Conservation (phyloP, 345 rosid species). For the Noccaea caerulescens region DNA sequence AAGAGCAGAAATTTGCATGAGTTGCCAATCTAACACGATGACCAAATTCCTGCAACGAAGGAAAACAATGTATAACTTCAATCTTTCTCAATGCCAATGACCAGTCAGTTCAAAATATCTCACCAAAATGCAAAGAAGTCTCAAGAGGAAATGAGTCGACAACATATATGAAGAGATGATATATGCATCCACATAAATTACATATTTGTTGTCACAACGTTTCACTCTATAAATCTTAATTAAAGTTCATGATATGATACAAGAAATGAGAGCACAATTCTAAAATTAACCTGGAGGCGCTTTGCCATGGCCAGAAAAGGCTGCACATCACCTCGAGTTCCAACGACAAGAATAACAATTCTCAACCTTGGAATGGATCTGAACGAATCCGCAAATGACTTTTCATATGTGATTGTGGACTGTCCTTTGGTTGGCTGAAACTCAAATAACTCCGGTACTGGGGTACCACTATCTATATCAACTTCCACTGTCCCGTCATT, state of each 20-base stretch:
- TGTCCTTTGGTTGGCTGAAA: conserved; percentile 60
- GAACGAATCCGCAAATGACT: conserved; percentile 46
- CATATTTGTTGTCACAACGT: background rate
- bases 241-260: conserved; percentile 1
- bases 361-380: conserved; percentile 77
- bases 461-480: conserved; percentile 63
- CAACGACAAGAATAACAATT: conserved; percentile 88
- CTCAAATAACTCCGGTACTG: conserved; percentile 81
- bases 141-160: background rate
- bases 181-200: conserved; percentile 3
- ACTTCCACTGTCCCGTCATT: conserved; percentile 95
- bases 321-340: conserved; percentile 99
- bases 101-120: background rate
- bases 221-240: background rate
- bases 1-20: conserved; percentile 79
- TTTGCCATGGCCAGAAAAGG: conserved; percentile 94
- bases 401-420: conserved; percentile 50
- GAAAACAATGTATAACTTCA: background rate
- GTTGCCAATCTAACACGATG: conserved; percentile 96
- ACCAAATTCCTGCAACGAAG: conserved; percentile 79
- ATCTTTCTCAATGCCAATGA: conserved; percentile 8
- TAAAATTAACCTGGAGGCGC: conserved; percentile 79
- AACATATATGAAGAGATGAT: background rate
- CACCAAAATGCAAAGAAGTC: background rate
- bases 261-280: background rate